Evolutionary conservation across 495 filamentous ascomycete genomes (phyloP).

Genomic region (Trichoderma asperelloides): DNA sequence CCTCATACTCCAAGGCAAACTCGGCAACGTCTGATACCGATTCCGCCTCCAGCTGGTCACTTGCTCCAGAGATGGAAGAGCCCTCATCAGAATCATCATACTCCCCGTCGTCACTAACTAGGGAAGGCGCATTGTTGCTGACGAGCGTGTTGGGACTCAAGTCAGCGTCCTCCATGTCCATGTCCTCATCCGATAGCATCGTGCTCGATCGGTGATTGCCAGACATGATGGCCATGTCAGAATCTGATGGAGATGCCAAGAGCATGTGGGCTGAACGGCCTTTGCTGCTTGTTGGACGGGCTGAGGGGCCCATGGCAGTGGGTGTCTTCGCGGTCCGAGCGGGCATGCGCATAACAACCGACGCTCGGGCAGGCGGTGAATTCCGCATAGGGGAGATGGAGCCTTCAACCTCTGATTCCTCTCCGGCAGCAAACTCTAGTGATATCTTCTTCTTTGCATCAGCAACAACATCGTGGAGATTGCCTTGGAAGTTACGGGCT

Average conservation of each 20-base stretch:
- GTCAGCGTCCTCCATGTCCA: conserved; percentile 46
- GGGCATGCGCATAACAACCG: conserved; percentile 44
- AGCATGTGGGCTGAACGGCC: conserved; percentile 21
- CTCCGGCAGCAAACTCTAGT: conserved; percentile 40
- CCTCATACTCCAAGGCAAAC: conserved; percentile 38
- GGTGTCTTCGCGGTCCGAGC: conserved; percentile 50
- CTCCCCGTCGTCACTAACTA: conserved; percentile 81
- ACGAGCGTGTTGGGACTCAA: conserved; percentile 72
- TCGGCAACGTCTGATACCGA: conserved; percentile 42
- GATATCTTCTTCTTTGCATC: conserved; percentile 49
- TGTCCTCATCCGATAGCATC: conserved; percentile 26
- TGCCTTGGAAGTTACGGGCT: conserved; percentile 51
- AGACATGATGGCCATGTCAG: background rate
- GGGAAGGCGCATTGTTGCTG: conserved; percentile 71
- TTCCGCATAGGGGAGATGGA: conserved; percentile 15
- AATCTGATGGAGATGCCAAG: background rate
- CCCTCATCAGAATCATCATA: conserved; percentile 52
- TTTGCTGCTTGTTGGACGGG: conserved; percentile 49
- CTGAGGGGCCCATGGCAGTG: conserved; percentile 27
- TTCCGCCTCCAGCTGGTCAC: conserved; percentile 31
- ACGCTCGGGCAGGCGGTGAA: conserved; percentile 22
- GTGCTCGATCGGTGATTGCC: conserved; percentile 17
- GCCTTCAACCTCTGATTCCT: conserved; percentile 22
- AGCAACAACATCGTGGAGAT: conserved; percentile 51
- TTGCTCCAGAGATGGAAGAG: conserved; percentile 33